phyloP scores from a whole-genome alignment of 169 alveolate species.

The Miamiensis avidus region DNA sequence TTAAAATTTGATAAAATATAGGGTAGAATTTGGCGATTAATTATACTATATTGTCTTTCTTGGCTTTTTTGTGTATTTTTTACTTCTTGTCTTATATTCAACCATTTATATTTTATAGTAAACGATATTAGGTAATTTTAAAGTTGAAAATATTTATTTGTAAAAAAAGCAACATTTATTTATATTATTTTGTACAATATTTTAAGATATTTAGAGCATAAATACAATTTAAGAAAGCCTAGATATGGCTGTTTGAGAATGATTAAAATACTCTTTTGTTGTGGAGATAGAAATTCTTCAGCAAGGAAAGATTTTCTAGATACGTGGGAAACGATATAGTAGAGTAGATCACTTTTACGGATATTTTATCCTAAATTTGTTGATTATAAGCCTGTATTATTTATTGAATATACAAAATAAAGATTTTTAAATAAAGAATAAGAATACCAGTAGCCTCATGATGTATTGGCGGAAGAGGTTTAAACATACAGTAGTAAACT shows the following conservation, averaged over 20 bases:
- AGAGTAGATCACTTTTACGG: not conserved
- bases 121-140: not conserved
- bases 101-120: too few species aligned
- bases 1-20: not conserved
- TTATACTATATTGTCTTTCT: not conserved
- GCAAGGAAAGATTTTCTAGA: not conserved
- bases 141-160: too few species aligned
- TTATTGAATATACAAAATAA: not conserved
- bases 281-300: not conserved
- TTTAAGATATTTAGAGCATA: not conserved
- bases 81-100: not conserved
- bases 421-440: too few species aligned
- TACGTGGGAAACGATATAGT: not conserved
- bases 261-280: too few species aligned
- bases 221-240: not conserved
- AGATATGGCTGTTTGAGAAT: too few species aligned
- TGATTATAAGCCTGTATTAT: too few species aligned
- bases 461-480: too few species aligned
- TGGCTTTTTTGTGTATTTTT: not conserved
- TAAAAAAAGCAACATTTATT: too few species aligned
- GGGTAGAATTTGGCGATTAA: not conserved
- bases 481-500: too few species aligned
- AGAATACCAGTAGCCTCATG: too few species aligned
- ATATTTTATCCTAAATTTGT: not conserved
- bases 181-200: too few species aligned